Conservation (phyloP, 176 grass and related monocot genomes). For the Stipa capillata region DNA sequence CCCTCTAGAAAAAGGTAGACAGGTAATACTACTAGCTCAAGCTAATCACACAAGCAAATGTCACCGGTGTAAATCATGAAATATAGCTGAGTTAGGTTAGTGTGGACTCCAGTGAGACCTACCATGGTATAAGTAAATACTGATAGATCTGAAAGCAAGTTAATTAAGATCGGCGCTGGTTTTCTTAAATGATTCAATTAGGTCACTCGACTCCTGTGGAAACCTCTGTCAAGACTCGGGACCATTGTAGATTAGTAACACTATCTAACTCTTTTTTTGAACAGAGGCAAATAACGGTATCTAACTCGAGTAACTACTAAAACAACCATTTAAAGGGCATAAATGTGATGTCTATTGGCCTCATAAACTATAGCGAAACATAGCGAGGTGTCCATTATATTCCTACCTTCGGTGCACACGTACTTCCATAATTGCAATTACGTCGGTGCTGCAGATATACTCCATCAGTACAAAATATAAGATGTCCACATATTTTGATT, state of each 20-base stretch:
- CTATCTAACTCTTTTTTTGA: no score
- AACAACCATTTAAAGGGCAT: conserved; percentile 16
- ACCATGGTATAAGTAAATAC: not conserved
- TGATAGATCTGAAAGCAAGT: not conserved
- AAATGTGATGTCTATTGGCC: conserved; percentile 12
- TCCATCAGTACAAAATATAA: no score
- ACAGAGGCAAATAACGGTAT: no score
- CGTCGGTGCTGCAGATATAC: not conserved
- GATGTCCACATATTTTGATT: no score
- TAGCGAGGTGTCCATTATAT: not conserved
- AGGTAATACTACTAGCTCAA: not conserved
- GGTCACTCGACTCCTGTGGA: not conserved
- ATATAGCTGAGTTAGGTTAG: not conserved
- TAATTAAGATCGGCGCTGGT: not conserved
- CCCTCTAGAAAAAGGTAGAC: no score
- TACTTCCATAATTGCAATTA: not conserved
- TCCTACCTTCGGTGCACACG: not conserved
- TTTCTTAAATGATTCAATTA: not conserved
- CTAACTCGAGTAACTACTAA: not conserved
- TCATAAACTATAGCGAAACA: not conserved
- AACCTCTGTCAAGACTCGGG: not conserved
- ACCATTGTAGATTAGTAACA: not conserved
- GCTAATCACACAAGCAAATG: not conserved
- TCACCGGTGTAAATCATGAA: not conserved
- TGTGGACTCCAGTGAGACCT: not conserved